Conservation (phyloP, 2,329 filamentous ascomycete genomes). For the Neopestalotiopsis sp. region DNA sequence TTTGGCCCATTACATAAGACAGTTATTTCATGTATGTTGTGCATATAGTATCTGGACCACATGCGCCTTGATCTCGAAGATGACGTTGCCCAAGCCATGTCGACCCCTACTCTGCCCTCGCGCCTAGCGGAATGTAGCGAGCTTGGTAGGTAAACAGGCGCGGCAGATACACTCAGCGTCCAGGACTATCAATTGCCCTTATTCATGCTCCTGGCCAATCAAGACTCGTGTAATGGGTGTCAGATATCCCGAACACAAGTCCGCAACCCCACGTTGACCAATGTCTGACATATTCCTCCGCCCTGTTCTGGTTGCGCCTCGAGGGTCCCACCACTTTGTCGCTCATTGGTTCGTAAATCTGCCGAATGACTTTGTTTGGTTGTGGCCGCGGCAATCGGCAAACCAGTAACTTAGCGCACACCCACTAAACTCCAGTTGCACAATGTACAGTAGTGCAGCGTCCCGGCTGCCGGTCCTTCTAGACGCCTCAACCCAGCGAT, state of each 20-base stretch:
- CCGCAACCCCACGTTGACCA: slow-evolving; percentile 22
- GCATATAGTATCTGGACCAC: background rate
- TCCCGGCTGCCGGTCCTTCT: background rate
- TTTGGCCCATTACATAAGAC: background rate
- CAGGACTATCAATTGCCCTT: slow-evolving; percentile 17
- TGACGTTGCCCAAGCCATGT: background rate
- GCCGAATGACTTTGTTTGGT: slow-evolving; percentile 23
- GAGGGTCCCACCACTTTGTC: slow-evolving; percentile 24
- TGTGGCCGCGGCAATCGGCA: slow-evolving; percentile 11
- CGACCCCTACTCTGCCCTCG: background rate
- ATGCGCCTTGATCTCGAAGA: background rate
- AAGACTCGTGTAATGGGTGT: background rate
- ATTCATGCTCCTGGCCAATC: slow-evolving; percentile 2
- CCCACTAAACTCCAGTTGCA: background rate
- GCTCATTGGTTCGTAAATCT: slow-evolving; percentile 31
- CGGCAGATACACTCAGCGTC: background rate
- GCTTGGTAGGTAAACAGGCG: background rate
- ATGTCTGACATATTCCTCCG: slow-evolving; percentile 27
- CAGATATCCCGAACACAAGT: slow-evolving; percentile 1
- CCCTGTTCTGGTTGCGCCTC: slow-evolving; percentile 21
- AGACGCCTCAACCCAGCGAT: background rate
- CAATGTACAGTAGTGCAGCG: too few relatives aligned
- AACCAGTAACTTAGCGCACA: background rate
- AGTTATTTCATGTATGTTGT: background rate
- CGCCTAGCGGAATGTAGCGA: background rate